Conservation (phyloP, 306 rosid genomes). For the Dryas alaskensis region DNA sequence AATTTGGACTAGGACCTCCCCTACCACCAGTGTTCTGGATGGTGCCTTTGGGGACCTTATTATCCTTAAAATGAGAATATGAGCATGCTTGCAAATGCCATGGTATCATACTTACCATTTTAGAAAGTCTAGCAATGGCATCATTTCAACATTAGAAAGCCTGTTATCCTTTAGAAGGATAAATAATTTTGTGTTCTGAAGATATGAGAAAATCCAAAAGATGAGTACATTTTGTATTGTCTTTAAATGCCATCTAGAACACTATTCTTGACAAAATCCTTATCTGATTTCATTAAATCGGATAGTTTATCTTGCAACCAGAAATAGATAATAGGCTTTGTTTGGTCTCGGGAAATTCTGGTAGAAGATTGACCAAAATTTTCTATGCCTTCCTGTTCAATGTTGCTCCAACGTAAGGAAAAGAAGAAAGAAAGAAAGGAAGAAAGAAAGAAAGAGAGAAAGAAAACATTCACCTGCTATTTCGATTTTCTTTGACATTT, state of each 20-base stretch:
- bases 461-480: neutral
- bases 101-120: neutral
- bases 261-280: too few relatives aligned
- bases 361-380: too few relatives aligned
- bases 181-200: neutral
- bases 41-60: too few relatives aligned
- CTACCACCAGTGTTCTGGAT: too few relatives aligned
- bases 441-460: neutral
- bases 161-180: neutral
- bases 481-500: neutral
- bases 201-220: neutral
- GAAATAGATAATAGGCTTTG: too few relatives aligned
- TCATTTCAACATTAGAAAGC: neutral
- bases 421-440: neutral
- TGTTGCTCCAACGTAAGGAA: neutral
- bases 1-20: neutral
- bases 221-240: too few relatives aligned
- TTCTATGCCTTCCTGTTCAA: neutral
- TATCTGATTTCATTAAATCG: too few relatives aligned
- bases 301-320: too few relatives aligned
- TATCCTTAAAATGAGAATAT: too few relatives aligned
- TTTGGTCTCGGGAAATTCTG: too few relatives aligned
- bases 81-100: neutral
- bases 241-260: too few relatives aligned
- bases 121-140: neutral